A percentile compares a stretch with the other conserved stretches of the same genome.
These are phyloP conservation scores for Tetradesmus lagerheimii DNA, from an alignment of 139 green algal genomes.

Conservation along the genomic window DNA sequence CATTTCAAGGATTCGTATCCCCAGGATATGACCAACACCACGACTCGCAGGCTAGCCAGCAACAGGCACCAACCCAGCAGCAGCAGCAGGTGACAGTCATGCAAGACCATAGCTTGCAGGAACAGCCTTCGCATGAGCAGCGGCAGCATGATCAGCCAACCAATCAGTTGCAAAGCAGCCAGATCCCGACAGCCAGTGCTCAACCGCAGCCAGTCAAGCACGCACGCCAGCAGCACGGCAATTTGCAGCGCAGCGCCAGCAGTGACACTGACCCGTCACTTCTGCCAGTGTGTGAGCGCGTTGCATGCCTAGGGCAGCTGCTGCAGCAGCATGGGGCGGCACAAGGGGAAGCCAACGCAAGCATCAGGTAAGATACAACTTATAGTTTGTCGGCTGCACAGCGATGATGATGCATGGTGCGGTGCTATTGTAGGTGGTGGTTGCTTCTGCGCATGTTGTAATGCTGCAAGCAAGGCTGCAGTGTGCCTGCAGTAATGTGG, in stretches of 20 bases:
- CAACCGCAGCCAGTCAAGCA: background rate
- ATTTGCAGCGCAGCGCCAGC: background rate
- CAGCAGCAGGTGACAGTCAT: background rate
- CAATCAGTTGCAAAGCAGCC: background rate
- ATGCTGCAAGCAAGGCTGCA: too few species aligned
- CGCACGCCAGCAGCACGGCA: background rate
- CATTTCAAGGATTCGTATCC: background rate
- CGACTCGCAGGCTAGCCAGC: background rate
- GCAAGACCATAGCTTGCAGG: background rate
- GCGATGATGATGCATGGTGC: background rate
- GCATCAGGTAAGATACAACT: conserved; percentile 35
- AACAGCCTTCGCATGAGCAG: background rate
- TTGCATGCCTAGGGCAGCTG: background rate
- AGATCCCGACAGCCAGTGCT: background rate
- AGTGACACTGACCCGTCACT: background rate
- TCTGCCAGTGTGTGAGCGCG: conserved; percentile 15
- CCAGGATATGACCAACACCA: background rate
- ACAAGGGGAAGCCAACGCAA: conserved; percentile 31
- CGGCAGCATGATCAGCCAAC: background rate
- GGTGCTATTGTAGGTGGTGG: background rate
- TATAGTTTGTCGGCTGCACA: too few species aligned
- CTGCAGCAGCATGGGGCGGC: conserved; percentile 29
- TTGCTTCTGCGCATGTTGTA: background rate
- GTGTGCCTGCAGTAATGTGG: background rate
- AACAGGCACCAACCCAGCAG: background rate